Conservation (phyloP, 2,329 filamentous ascomycete species). For the Lecanicillium sp. region DNA sequence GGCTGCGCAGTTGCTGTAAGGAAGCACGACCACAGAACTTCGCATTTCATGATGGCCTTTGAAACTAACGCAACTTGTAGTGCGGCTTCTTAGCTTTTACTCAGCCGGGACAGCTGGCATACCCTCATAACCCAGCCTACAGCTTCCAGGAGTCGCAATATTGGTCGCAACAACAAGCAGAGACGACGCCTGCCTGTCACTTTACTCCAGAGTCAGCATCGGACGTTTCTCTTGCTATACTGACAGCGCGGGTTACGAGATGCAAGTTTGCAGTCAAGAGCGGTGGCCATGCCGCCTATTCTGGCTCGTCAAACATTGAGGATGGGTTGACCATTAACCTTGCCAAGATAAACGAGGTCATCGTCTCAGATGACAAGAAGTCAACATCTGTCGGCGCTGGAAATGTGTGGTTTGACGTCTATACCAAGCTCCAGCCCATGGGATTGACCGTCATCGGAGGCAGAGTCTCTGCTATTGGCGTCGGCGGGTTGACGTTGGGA, state of each 20-base stretch:
- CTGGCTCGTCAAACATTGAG: conserved; percentile 18
- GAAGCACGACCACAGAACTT: no score
- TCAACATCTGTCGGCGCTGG: conserved; percentile 13
- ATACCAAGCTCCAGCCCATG: conserved; percentile 10
- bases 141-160: conserved; percentile 13
- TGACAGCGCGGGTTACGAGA: conserved; percentile 15
- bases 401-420: conserved; percentile 15
- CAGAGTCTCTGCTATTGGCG: conserved; percentile 14
- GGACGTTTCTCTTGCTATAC: conserved; percentile 19
- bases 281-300: conserved; percentile 23
- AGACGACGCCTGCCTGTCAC: conserved; percentile 14
- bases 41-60: no score
- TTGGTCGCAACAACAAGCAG: conserved; percentile 17
- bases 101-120: conserved; percentile 10
- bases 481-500: conserved; percentile 17
- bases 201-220: conserved; percentile 16
- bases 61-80: conserved; percentile 3
- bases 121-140: conserved; percentile 12
- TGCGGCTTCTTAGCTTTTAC: conserved; percentile 14
- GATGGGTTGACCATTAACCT: conserved; percentile 21
- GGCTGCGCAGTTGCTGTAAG: conserved; percentile 8
- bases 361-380: conserved; percentile 10
- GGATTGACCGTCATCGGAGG: conserved; percentile 16
- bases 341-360: conserved; percentile 14
- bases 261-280: conserved; percentile 24